phyloP scores from a whole-genome alignment of 805 yeast species.

The Saccharomycodes ludwigii region DNA sequence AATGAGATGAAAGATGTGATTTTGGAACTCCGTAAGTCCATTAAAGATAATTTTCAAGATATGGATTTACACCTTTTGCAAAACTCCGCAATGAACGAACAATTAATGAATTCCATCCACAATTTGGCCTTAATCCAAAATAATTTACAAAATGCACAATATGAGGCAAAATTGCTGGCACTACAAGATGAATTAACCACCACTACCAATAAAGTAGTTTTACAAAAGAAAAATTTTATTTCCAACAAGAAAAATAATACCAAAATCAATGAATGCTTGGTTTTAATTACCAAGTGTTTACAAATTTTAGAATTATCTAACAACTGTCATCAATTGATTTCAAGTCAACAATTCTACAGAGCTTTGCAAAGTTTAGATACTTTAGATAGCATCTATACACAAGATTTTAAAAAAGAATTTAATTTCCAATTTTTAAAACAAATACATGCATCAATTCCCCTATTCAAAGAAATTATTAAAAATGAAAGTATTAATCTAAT shows the following conservation, averaged over 20 bases:
- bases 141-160: slow-evolving; percentile 42
- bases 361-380: slow-evolving; percentile 78
- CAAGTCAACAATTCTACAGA: slow-evolving; percentile 63
- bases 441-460: slow-evolving; percentile 67
- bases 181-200: slow-evolving; percentile 47
- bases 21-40: slow-evolving; percentile 19
- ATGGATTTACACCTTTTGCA: slow-evolving; percentile 20
- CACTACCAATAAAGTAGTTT: slow-evolving; percentile 55
- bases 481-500: slow-evolving; percentile 60
- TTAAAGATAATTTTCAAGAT: slow-evolving; percentile 24
- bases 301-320: slow-evolving; percentile 80
- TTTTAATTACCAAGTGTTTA: slow-evolving; percentile 57
- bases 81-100: slow-evolving; percentile 23
- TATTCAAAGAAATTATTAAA: slow-evolving; percentile 56
- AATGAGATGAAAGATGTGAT: slow-evolving; percentile 14
- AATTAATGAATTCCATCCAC: slow-evolving; percentile 37
- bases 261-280: slow-evolving; percentile 61
- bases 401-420: slow-evolving; percentile 56
- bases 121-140: slow-evolving; percentile 50
- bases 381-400: slow-evolving; percentile 53
- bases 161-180: slow-evolving; percentile 32
- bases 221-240: slow-evolving; percentile 46
- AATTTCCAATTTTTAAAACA: slow-evolving; percentile 52
- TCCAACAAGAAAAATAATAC: slow-evolving; percentile 49
- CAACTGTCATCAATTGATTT: slow-evolving; percentile 69